These are phyloP conservation scores for Plantago lanceolata DNA, from an alignment of 305 asterid genomes.

Conservation along the genomic window DNA sequence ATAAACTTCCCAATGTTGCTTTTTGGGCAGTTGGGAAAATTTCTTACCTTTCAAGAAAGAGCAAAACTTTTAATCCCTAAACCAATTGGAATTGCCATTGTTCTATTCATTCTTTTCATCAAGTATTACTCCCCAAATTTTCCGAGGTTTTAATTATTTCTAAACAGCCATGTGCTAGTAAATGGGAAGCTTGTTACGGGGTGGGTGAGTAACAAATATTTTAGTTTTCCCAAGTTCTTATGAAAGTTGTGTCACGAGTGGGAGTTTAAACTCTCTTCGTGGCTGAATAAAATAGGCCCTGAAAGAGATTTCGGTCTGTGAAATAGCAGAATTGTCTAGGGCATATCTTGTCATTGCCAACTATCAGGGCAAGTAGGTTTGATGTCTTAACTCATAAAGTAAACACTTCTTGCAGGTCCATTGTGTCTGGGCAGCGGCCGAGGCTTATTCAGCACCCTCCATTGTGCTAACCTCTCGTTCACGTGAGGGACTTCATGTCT, in stretches of 20 bases:
- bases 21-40: no score
- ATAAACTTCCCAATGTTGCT: no score
- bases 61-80: no score
- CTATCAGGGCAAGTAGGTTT: conserved; percentile 18
- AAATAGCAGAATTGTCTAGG: conserved; percentile 12
- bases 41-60: no score
- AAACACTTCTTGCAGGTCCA: conserved; percentile 59
- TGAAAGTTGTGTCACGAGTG: background rate
- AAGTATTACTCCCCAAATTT: no score
- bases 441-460: conserved; percentile 99
- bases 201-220: background rate
- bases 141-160: no score
- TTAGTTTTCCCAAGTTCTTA: background rate
- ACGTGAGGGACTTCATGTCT: conserved; percentile 86
- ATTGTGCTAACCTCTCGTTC: conserved; percentile 85
- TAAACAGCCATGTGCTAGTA: no score
- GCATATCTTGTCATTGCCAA: conserved; percentile 11
- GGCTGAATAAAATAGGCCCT: background rate
- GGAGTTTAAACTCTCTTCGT: background rate
- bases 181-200: no score
- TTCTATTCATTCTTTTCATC: no score
- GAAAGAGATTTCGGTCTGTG: conserved; percentile 7
- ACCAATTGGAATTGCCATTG: no score
- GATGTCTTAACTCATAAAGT: conserved; percentile 17
- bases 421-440: conserved; percentile 99